Base-by-base conservation (phyloP, 2,329 filamentous ascomycete genomes). In the Plenodomus tracheiphilus region DNA sequence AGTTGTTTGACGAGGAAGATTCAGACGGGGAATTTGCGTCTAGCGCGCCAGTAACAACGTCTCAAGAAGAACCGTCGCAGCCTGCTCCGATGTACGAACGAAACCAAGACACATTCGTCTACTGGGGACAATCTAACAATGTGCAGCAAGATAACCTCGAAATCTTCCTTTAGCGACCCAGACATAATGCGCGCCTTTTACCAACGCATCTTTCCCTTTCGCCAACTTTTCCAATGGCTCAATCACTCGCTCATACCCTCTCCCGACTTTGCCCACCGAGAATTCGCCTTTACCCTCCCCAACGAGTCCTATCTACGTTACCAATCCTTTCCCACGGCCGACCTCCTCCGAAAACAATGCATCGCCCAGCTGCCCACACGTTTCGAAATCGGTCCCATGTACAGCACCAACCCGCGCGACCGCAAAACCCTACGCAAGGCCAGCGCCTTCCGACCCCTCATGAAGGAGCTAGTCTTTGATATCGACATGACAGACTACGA, bases 401-500 rank as follows among this genome's bases (percentile, higher is more conserved):
- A 99, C 76, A 91, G 83, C 43, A 88, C 91, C 39, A 97, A 97
- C 70, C 94, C 94, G 0, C 87, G 91, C 62, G 94, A 99, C 64
- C 86, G 93, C 65, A 99, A 97, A 76, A 87, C 87, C 0, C 75
- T 97, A 28, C 85, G 87, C 44, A 93, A 91, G 72, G 83, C 86
- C 30, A 84, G 85, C 40, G 85, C 89, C 8, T 97, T 99, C 76
- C 88, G 87, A 56, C 93, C 94, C 0, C 73, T 97, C 25, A 83
- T 89, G 47, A 99, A 99, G 72, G 94, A 99, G 72, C 78, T 99
- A 34, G 96, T 96, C 63, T 97, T 99, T 73, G 94, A 99, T 87
- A 97, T 99, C 65, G 94, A 99, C 82, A 83, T 99, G 83, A 97
- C 94, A 46, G 94, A 97, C 75, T 99, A 99, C 74, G 94, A 99